Evolutionary conservation across 192 early-diverging fungal genomes (phyloP), one percentile per base, ranked within the genome.

Genomic region (Pilaira anomala): DNA sequence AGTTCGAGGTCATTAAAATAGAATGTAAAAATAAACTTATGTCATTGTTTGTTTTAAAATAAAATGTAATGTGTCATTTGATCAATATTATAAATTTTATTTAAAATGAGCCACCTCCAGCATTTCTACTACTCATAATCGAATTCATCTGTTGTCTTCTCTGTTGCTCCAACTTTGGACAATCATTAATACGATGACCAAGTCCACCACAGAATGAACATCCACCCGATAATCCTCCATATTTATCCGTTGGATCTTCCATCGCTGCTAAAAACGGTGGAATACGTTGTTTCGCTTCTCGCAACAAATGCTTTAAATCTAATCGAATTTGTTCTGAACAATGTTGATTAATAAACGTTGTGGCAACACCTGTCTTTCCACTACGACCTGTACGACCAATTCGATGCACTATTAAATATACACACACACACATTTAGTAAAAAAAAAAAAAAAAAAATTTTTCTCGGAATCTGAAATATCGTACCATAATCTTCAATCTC

Each of bases 401-500:
- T 42, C 96, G 81, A 76, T 97, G 94, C 1, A 95, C 90, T 88
- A 63, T 45, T 41, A 72, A 11, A 51, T 19, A n/a, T n/a, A n/a
- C 36, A 24, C 16, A 26, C 16, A 55, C 0, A n/a, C 1, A 28
- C 13, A 53, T 1, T 8, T 14, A 30, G 8, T 63, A 60, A 46
- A 49, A 42, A 54, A 39, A 26, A 46, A 57, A n/a, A 63, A 50
- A 44, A 36, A 30, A 18, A 39, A 28, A n/a, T n/a, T 41, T 21
- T 16, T 12, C 14, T 18, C 1, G 19, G n/a, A 9, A 36, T 29
- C 7, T 18, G 53, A 22, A 25, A 41, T 42, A 36, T 16, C 48
- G 65, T 74, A 87, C 87, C 92, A 75, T 97, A 98, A 77, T 98
- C 94, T 79, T 98, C 97, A 76, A 98, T 98, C 69, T 98, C 95